A percentile compares a stretch with the other conserved stretches of the same genome.
These are phyloP conservation scores for Buxus sempervirens DNA, from an alignment of 164 flowering plant genomes.

Conservation along the genomic window DNA sequence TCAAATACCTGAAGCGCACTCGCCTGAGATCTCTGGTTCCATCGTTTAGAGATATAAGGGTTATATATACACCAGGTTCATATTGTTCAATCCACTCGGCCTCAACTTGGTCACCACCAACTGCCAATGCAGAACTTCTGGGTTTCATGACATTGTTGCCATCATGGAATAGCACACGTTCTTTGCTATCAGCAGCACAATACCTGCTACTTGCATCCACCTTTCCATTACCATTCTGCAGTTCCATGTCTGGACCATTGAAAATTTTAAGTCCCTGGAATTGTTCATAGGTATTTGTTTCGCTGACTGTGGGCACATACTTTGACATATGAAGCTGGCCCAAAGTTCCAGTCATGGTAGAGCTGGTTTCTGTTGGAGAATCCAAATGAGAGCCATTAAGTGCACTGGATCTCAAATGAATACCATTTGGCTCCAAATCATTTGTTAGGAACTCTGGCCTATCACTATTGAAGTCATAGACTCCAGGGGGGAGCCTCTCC, in stretches of 20 bases:
- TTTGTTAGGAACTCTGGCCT: slow-evolving; percentile 39
- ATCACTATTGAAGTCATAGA: slow-evolving; percentile 44
- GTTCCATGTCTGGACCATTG: slow-evolving; percentile 30
- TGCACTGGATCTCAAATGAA: slow-evolving; percentile 37
- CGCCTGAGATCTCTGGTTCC: slow-evolving; percentile 83
- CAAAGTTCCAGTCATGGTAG: slow-evolving; percentile 25
- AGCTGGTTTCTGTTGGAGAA: slow-evolving; percentile 26
- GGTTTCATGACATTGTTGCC: slow-evolving; percentile 38
- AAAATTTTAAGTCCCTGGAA: slow-evolving; percentile 16
- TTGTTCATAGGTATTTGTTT: slow-evolving; percentile 17
- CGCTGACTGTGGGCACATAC: slow-evolving; percentile 23
- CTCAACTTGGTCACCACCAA: slow-evolving; percentile 44
- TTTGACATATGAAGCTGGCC: slow-evolving; percentile 15
- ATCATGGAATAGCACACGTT: slow-evolving; percentile 32
- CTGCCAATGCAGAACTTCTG: slow-evolving; percentile 25
- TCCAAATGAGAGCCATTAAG: slow-evolving; percentile 25
- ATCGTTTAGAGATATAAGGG: slow-evolving; percentile 65
- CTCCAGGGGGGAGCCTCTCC: slow-evolving; percentile 64
- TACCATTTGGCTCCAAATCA: slow-evolving; percentile 48
- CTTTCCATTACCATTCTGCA: slow-evolving; percentile 35
- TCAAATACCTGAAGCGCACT: slow-evolving; percentile 81
- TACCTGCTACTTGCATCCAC: slow-evolving; percentile 22
- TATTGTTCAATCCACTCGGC: slow-evolving; percentile 87
- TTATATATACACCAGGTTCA: slow-evolving; percentile 87
- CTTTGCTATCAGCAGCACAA: slow-evolving; percentile 31